Evolutionary conservation across 768 basidiomycete species (phyloP), one percentile per base, ranked within the genome.

Genomic region (Pleurotus djamor): DNA sequence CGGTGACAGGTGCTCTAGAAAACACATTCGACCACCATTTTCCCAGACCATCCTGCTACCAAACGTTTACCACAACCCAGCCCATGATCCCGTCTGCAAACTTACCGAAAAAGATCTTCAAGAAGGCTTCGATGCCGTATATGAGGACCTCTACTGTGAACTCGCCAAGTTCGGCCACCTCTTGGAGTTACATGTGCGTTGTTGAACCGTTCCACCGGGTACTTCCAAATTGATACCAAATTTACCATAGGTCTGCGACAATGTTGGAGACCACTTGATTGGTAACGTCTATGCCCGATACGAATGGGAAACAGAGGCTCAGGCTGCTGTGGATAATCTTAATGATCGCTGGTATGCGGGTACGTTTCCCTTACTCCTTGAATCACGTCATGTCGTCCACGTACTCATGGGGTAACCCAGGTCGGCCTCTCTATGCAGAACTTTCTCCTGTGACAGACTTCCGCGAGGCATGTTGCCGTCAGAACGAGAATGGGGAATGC

Each of bases 321-420:
- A 94, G 67, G 79, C 88, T 34, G 96, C 96, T 2, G 94, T 98
- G 5, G 93, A 96, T 66, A 92, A 84, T 60, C 77, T 98, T 64
- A 98, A 98, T 67, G 91, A 96, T 67, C 86, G 96, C 35, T 99
- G 97, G 97, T 99, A 98, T 80, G 94, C 94, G 65, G 95, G 94
- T 92, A 71, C 60, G 88, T 78, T 52, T 55, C 44, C 54, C 34
- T 48, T 28, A 6, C 7, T 57, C 21, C 47, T 55, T 14, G 52
- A 35, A 38, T 36, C n/a, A 12, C 36, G 17, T 43, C 21, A n/a
- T 33, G 28, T 17, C 6, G 10, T 33, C 41, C 21, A 50, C 21
- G 28, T 33, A 10, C 54, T 57, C 9, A 54, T 54, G 33, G 21
- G 47, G 52, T 61, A 44, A 48, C 2, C 21, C 59, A 95, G 94